Evolutionary conservation across 176 grass and related monocot species (phyloP).

Genomic region (Carex myosuroides): DNA sequence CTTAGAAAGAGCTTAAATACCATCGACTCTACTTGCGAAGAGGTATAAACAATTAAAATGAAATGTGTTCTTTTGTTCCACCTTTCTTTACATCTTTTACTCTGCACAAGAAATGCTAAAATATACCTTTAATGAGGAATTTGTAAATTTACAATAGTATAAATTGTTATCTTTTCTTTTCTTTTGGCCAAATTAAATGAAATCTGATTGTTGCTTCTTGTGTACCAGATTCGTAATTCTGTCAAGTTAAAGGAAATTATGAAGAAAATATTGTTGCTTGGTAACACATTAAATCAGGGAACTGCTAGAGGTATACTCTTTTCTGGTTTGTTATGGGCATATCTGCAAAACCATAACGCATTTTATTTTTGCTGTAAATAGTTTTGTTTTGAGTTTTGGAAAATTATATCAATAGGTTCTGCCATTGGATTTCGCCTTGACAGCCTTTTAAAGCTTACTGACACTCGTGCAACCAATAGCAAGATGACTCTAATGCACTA

Average conservation of each 20-base stretch:
- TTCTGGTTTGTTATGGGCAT: background rate
- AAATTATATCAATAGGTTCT: conserved; percentile 51
- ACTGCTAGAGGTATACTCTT: conserved; percentile 76
- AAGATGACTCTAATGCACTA: conserved; percentile 99
- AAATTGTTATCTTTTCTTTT: conserved; percentile 14
- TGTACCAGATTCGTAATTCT: conserved; percentile 71
- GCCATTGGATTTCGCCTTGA: conserved; percentile 91
- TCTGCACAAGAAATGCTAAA: background rate
- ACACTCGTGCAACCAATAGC: conserved; percentile 97
- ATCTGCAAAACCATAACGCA: background rate
- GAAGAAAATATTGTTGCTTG: conserved; percentile 96
- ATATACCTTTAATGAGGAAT: background rate
- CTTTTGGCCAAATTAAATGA: background rate
- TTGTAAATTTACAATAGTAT: background rate
- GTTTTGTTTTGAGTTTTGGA: conserved; percentile 19
- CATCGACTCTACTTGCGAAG: conserved; percentile 69
- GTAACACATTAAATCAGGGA: conserved; percentile 88
- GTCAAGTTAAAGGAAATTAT: conserved; percentile 96
- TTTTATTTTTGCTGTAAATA: background rate
- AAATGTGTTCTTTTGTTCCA: background rate
- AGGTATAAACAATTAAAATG: conserved; percentile 34
- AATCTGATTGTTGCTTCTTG: conserved; percentile 1
- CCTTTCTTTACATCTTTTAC: background rate
- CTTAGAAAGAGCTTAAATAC: conserved; percentile 72
- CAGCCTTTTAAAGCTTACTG: conserved; percentile 97